phyloP scores from a whole-genome alignment of 2,329 filamentous ascomycete genomes.

The Fusarium humuli region DNA sequence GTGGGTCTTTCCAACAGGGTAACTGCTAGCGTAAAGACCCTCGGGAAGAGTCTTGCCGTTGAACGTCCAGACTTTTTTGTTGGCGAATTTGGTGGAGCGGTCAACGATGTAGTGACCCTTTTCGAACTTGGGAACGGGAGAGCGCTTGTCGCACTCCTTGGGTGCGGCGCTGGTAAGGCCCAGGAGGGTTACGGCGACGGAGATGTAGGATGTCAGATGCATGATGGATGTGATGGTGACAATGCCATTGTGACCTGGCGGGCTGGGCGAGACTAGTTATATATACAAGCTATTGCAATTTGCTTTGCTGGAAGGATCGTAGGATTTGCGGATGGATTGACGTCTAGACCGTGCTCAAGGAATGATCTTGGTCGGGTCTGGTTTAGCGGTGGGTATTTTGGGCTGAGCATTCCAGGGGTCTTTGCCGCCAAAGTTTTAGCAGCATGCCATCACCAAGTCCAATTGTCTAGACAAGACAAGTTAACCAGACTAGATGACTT shows the following conservation, averaged over 20 bases:
- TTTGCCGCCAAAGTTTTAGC: neutral
- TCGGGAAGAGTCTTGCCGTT: constrained; percentile 36
- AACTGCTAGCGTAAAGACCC: constrained; percentile 43
- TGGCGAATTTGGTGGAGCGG: constrained; percentile 35
- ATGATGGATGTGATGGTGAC: neutral
- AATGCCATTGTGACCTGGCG: neutral
- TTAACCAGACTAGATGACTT: neutral
- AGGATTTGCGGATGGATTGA: constrained; percentile 9
- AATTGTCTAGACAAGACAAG: neutral
- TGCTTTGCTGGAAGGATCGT: neutral
- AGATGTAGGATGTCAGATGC: constrained; percentile 35
- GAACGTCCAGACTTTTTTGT: constrained; percentile 42
- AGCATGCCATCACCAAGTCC: constrained; percentile 12
- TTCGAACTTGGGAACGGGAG: constrained; percentile 28
- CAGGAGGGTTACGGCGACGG: constrained; percentile 22
- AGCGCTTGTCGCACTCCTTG: constrained; percentile 20
- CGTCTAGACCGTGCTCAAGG: constrained; percentile 25
- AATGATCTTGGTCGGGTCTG: constrained; percentile 22
- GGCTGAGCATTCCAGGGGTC: constrained; percentile 25
- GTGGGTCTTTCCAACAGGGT: constrained; percentile 21
- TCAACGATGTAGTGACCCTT: constrained; percentile 44
- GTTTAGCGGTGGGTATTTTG: constrained; percentile 7
- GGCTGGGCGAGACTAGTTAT: neutral
- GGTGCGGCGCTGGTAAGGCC: constrained; percentile 31
- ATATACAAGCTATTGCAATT: constrained; percentile 5